Conservation (phyloP, 345 rosid species). For the Sonneratia alba region DNA sequence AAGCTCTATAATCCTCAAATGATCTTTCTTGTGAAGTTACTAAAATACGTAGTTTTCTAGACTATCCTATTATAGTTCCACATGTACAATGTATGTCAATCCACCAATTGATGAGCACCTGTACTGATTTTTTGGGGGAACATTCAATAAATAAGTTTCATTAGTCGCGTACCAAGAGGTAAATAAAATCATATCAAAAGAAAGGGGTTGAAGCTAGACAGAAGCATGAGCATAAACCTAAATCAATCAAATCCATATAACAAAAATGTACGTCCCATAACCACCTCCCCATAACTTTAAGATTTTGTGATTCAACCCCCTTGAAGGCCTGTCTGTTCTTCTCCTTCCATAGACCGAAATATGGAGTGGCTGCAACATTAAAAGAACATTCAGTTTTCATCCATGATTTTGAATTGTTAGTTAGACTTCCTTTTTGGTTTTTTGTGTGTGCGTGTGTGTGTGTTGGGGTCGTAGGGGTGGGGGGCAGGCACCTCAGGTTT, state of each 20-base stretch:
- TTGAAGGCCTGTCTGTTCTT: no score
- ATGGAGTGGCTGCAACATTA: not conserved
- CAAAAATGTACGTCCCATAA: no score
- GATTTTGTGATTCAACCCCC: no score
- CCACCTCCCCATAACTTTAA: no score
- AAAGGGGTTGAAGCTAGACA: not conserved
- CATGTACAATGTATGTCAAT: not conserved
- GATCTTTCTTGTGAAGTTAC: not conserved
- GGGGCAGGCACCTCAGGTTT: not conserved
- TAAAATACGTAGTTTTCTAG: not conserved
- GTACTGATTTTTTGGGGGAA: not conserved
- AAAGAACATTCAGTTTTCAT: not conserved
- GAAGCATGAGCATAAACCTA: not conserved
- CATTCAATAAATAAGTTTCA: no score
- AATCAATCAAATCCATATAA: no score
- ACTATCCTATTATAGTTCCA: not conserved
- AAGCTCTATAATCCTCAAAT: not conserved
- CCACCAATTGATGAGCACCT: not conserved
- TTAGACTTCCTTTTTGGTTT: not conserved
- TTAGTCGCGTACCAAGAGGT: no score
- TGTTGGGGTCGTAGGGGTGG: no score
- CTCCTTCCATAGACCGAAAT: no score
- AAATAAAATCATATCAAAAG: no score
- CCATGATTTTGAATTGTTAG: not conserved
- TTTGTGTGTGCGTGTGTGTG: no score